Percentiles rank a stretch among this genome's conserved stretches.
Evolutionary conservation across 495 filamentous ascomycete species (phyloP).

Genomic region (Tuber indicum): DNA sequence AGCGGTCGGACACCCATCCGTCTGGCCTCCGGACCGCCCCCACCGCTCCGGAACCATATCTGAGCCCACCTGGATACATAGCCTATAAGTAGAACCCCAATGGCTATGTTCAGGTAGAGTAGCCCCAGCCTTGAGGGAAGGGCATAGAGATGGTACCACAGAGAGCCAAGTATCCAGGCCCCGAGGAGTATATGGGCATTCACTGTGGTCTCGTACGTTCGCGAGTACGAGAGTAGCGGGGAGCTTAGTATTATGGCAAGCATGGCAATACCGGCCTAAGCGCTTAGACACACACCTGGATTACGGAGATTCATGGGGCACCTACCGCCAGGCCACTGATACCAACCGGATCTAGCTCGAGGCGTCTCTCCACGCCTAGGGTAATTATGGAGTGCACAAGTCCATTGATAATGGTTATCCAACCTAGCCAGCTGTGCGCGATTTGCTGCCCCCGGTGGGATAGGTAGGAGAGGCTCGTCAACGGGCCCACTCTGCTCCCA

Average conservation of each 20-base stretch:
- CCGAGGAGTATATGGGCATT: neutral
- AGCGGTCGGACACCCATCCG: conserved; percentile 8
- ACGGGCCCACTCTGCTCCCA: neutral
- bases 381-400: neutral
- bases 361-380: neutral
- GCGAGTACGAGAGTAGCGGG: neutral
- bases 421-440: neutral
- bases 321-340: neutral
- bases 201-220: neutral
- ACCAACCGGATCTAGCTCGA: neutral
- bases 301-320: neutral
- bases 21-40: conserved; percentile 10
- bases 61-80: conserved; percentile 4
- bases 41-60: conserved; percentile 14
- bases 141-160: conserved; percentile 19
- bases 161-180: neutral
- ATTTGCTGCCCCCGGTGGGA: neutral
- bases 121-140: conserved; percentile 10
- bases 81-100: conserved; percentile 8
- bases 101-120: conserved; percentile 21
- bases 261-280: neutral
- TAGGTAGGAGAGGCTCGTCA: neutral
- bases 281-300: neutral
- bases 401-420: neutral
- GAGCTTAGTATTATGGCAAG: neutral